Percentiles rank a stretch among this genome's conserved stretches.
phyloP scores from a whole-genome alignment of 371 early-diverging fungal genomes.

The Apophysomyces sp. region DNA sequence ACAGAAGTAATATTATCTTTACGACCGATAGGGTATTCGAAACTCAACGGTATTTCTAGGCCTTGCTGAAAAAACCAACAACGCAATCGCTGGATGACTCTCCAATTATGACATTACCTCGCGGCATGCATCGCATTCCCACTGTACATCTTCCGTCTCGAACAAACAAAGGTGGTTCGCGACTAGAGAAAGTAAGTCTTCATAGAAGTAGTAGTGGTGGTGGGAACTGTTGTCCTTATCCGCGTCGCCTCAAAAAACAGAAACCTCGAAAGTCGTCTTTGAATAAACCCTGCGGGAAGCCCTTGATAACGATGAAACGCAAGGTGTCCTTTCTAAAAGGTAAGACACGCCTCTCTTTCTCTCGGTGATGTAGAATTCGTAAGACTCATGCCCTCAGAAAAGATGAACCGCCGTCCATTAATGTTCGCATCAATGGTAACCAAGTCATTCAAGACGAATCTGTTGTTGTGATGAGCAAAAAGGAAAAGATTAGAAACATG shows the following conservation, averaged over 20 bases:
- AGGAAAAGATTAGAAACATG: background rate
- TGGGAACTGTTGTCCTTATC: background rate
- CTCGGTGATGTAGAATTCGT: no score
- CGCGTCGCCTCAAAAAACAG: background rate
- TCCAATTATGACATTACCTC: background rate
- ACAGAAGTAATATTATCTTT: background rate
- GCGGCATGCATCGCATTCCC: constrained; percentile 1
- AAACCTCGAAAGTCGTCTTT: background rate
- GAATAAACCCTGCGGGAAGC: background rate
- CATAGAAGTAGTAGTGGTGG: no score
- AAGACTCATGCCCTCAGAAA: no score
- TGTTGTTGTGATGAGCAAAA: constrained; percentile 9
- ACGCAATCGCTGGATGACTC: background rate
- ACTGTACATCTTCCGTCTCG: background rate
- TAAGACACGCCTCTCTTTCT: no score
- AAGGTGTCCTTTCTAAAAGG: background rate
- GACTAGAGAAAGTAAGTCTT: background rate
- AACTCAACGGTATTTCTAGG: background rate
- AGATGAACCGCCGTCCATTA: constrained; percentile 15
- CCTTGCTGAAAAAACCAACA: background rate
- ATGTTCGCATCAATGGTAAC: constrained; percentile 17
- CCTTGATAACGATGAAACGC: background rate
- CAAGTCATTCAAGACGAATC: constrained; percentile 15
- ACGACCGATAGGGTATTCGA: no score
- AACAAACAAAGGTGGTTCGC: background rate